Conservation (phyloP, 768 basidiomycete species). For the Gymnopilus dilepis region DNA sequence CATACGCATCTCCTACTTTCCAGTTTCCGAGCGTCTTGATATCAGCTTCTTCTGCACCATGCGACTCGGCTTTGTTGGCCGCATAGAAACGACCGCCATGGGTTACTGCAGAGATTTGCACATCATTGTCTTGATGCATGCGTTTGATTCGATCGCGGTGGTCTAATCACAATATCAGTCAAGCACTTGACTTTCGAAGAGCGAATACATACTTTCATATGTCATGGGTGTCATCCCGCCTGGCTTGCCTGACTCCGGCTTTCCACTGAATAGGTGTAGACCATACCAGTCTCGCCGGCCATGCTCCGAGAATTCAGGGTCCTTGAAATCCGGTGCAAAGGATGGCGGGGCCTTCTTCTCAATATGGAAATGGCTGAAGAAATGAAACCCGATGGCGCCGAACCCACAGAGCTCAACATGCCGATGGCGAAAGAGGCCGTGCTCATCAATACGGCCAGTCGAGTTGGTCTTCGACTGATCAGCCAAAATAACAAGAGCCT, state of each 20-base stretch:
- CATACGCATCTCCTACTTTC: conserved; percentile 32
- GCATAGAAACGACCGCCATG: conserved; percentile 35
- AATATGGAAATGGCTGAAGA: conserved; percentile 39
- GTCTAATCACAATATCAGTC: too few species aligned
- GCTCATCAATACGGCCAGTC: conserved; percentile 36
- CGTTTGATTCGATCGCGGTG: too few species aligned
- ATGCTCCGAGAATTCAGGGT: too few species aligned
- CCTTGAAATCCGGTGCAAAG: conserved; percentile 17
- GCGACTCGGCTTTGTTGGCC: conserved; percentile 32
- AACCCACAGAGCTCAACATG: conserved; percentile 35
- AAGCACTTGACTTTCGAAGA: too few species aligned
- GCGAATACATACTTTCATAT: too few species aligned
- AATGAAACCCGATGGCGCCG: conserved; percentile 29
- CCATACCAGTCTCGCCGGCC: too few species aligned
- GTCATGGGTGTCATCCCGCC: too few species aligned
- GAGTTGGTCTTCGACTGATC: conserved; percentile 39
- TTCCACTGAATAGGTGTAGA: too few species aligned
- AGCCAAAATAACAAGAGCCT: conserved; percentile 28
- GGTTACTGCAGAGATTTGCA: conserved; percentile 27
- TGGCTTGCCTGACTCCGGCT: too few species aligned
- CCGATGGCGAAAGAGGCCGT: conserved; percentile 33
- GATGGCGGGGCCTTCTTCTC: conserved; percentile 18
- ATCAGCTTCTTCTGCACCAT: conserved; percentile 31
- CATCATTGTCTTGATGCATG: too few species aligned
- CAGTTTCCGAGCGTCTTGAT: conserved; percentile 39